Percentiles rank a stretch among this genome's conserved stretches.
phyloP scores from a whole-genome alignment of 768 basidiomycete species.

The Chalciporus sphaerocephalus region DNA sequence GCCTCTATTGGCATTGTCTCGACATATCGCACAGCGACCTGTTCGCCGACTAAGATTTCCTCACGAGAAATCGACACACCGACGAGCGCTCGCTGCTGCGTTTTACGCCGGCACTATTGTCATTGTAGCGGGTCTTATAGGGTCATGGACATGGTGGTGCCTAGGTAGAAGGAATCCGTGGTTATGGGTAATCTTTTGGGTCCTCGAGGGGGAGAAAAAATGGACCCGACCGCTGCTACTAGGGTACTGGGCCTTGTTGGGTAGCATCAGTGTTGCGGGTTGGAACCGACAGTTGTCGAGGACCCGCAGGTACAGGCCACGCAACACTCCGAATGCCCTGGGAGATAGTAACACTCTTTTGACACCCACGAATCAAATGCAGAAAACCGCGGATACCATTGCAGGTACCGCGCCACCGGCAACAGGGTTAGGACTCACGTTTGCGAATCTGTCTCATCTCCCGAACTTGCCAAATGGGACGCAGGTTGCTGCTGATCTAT shows the following conservation, averaged over 20 bases:
- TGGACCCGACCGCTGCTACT: slow-evolving; percentile 80
- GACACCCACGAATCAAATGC: slow-evolving; percentile 22
- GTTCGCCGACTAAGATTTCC: slow-evolving; percentile 77
- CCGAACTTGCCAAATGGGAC: slow-evolving; percentile 53
- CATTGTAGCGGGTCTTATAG: slow-evolving; percentile 79
- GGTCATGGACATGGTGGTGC: slow-evolving; percentile 89
- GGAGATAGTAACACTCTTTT: slow-evolving; percentile 35
- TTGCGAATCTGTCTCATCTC: slow-evolving; percentile 48
- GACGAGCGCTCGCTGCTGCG: slow-evolving; percentile 76
- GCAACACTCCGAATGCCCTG: slow-evolving; percentile 33
- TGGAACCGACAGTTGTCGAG: slow-evolving; percentile 91
- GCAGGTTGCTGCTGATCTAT: slow-evolving; percentile 53
- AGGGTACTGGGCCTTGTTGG: slow-evolving; percentile 80
- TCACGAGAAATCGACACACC: slow-evolving; percentile 76
- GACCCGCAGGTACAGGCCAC: slow-evolving; percentile 60
- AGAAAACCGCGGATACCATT: slow-evolving; percentile 16
- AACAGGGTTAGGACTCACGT: slow-evolving; percentile 32
- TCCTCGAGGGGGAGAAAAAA: slow-evolving; percentile 67
- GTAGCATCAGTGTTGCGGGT: slow-evolving; percentile 82
- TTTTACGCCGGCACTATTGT: slow-evolving; percentile 77
- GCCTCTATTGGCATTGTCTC: slow-evolving; percentile 85
- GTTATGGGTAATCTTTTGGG: slow-evolving; percentile 77
- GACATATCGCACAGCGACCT: slow-evolving; percentile 86
- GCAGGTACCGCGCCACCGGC: slow-evolving; percentile 12
- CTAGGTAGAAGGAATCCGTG: slow-evolving; percentile 80